These are phyloP conservation scores for Sugiyamaella novakii DNA, from an alignment of 1,139 yeast genomes.

Conservation along the genomic window DNA sequence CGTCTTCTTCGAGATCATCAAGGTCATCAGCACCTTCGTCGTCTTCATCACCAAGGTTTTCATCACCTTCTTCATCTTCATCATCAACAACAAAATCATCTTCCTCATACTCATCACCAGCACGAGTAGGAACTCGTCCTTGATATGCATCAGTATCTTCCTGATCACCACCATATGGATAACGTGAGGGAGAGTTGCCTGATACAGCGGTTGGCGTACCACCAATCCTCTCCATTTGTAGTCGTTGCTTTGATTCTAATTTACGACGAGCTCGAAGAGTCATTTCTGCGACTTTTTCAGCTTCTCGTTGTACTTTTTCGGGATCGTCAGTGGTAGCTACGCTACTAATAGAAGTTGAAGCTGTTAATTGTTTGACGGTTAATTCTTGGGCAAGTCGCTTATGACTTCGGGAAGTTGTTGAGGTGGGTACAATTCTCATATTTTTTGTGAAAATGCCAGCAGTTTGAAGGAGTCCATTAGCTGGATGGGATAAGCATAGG, in stretches of 20 bases:
- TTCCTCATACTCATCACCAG: slow-evolving; percentile 53
- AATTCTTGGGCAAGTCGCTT: slow-evolving; percentile 77
- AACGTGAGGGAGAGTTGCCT: slow-evolving; percentile 23
- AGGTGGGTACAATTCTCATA: slow-evolving; percentile 82
- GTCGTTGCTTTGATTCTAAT: slow-evolving; percentile 60
- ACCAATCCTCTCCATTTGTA: slow-evolving; percentile 63
- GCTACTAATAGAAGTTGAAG: slow-evolving; percentile 61
- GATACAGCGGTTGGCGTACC: slow-evolving; percentile 28
- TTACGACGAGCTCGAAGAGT: slow-evolving; percentile 46
- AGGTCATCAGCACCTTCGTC: slow-evolving; percentile 53
- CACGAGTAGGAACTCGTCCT: slow-evolving; percentile 35
- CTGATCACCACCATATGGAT: slow-evolving; percentile 37
- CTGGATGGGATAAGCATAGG: slow-evolving; percentile 70
- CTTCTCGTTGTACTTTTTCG: slow-evolving; percentile 73
- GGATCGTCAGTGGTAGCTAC: slow-evolving; percentile 87
- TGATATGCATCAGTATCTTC: slow-evolving; percentile 36
- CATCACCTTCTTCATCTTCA: slow-evolving; percentile 50
- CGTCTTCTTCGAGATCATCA: slow-evolving; percentile 51
- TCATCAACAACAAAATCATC: slow-evolving; percentile 57
- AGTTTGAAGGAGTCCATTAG: slow-evolving; percentile 67
- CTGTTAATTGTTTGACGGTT: slow-evolving; percentile 58
- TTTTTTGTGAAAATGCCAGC: slow-evolving; percentile 49
- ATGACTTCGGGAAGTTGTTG: slow-evolving; percentile 81
- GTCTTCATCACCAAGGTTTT: slow-evolving; percentile 45
- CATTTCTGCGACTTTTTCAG: slow-evolving; percentile 70